These are phyloP conservation scores for Aspergillus terreus DNA, from an alignment of 2,329 filamentous ascomycete species.

Conservation along the genomic window DNA sequence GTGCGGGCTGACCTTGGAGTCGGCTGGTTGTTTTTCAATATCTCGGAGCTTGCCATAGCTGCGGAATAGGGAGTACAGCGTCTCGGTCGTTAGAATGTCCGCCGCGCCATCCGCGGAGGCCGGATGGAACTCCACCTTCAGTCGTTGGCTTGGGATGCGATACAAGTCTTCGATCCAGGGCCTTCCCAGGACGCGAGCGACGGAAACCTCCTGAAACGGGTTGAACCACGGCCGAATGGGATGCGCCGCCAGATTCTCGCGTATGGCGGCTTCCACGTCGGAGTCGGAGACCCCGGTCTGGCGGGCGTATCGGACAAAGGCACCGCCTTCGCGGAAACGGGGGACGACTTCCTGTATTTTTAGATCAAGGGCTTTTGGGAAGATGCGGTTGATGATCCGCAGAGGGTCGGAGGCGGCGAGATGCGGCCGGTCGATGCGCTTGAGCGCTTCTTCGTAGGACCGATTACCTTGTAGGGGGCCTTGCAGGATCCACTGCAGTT, in stretches of 20 bases:
- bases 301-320: slow-evolving; percentile 80
- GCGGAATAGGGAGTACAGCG: slow-evolving; percentile 80
- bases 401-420: slow-evolving; percentile 55
- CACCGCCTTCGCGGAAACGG: slow-evolving; percentile 84
- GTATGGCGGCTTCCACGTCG: slow-evolving; percentile 60
- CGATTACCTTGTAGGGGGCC: slow-evolving; percentile 47
- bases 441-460: slow-evolving; percentile 48
- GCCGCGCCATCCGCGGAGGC: slow-evolving; percentile 66
- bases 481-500: slow-evolving; percentile 61
- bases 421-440: slow-evolving; percentile 49
- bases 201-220: slow-evolving; percentile 68
- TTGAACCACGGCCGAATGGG: slow-evolving; percentile 88
- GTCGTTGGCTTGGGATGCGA: slow-evolving; percentile 68
- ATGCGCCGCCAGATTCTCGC: slow-evolving; percentile 61
- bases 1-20: slow-evolving; percentile 79
- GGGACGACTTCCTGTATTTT: slow-evolving; percentile 79
- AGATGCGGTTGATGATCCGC: slow-evolving; percentile 56
- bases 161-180: slow-evolving; percentile 95
- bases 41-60: slow-evolving; percentile 87
- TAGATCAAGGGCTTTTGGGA: slow-evolving; percentile 60
- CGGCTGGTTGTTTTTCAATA: slow-evolving; percentile 75
- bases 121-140: slow-evolving; percentile 83
- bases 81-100: slow-evolving; percentile 79
- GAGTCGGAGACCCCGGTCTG: slow-evolving; percentile 44
- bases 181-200: slow-evolving; percentile 71